Evolutionary conservation across 805 yeast genomes (phyloP).

Genomic region (Zygosaccharomyces pseudorouxii): DNA sequence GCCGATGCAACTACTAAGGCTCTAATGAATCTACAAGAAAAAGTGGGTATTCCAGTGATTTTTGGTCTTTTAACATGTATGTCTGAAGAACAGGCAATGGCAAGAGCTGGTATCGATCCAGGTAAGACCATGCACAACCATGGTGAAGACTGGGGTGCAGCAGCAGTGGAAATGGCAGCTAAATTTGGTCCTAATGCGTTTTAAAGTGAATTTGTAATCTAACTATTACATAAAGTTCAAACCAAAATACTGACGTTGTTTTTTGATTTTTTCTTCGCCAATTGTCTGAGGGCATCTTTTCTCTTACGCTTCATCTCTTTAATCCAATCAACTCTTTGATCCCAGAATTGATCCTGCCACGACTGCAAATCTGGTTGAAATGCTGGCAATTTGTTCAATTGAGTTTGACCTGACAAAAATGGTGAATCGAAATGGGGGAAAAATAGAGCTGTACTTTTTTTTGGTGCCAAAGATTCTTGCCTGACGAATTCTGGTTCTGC

Average conservation of each 20-base stretch:
- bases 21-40: constrained; percentile 75
- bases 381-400: constrained; percentile 50
- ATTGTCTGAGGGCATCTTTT: constrained; percentile 63
- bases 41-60: constrained; percentile 70
- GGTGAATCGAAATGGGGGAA: constrained; percentile 85
- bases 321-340: constrained; percentile 73
- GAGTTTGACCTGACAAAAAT: constrained; percentile 80
- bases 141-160: constrained; percentile 98
- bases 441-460: constrained; percentile 47
- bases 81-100: constrained; percentile 90
- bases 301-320: constrained; percentile 69
- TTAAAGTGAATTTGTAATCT: constrained; percentile 5
- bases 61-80: constrained; percentile 92
- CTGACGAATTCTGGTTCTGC: constrained; percentile 13
- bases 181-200: constrained; percentile 37
- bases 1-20: constrained; percentile 85
- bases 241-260: constrained; percentile 9
- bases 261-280: constrained; percentile 41
- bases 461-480: constrained; percentile 9
- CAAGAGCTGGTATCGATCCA: constrained; percentile 85
- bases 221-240: constrained; percentile 2
- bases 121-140: constrained; percentile 73
- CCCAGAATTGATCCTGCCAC: constrained; percentile 80
- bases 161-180: constrained; percentile 91
- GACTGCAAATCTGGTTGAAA: constrained; percentile 34